Conservation (phyloP, 768 basidiomycete genomes). For the Gloeopeniophorella convolvens region DNA sequence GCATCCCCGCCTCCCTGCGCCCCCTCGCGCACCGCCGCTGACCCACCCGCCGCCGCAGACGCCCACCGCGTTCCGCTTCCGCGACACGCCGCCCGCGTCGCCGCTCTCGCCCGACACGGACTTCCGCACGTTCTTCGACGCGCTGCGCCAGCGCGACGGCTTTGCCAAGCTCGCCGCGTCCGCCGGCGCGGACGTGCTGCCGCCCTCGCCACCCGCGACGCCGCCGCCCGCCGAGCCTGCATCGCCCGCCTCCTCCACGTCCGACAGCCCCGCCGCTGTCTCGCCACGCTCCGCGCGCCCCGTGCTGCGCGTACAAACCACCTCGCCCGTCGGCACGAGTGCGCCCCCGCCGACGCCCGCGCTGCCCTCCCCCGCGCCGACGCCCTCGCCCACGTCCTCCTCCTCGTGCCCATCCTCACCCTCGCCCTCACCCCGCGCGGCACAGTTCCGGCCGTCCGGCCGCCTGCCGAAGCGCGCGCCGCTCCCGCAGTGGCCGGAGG, state of each 20-base stretch:
- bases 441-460: conserved; percentile 8
- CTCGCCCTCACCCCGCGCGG: not conserved
- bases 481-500: conserved; percentile 8
- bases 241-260: conserved; percentile 21
- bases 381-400: not conserved
- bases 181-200: not conserved
- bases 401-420: not conserved
- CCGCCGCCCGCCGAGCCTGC: conserved; percentile 25
- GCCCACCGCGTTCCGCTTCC: conserved; percentile 8
- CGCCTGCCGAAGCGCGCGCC: conserved; percentile 11
- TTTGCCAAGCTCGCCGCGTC: not conserved
- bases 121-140: conserved; percentile 16
- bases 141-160: conserved; percentile 1
- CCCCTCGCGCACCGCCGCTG: not conserved
- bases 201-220: conserved; percentile 10
- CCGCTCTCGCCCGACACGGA: conserved; percentile 13
- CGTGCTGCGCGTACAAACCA: conserved; percentile 13
- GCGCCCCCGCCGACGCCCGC: conserved; percentile 11
- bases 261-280: conserved; percentile 15
- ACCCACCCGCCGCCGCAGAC: not conserved
- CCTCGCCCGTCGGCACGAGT: conserved; percentile 12
- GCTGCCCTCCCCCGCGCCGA: conserved; percentile 1
- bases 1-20: not conserved
- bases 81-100: conserved; percentile 7
- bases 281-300: conserved; percentile 10